phyloP scores from a whole-genome alignment of 140 eudicot species.

The Flaveria floridana region DNA sequence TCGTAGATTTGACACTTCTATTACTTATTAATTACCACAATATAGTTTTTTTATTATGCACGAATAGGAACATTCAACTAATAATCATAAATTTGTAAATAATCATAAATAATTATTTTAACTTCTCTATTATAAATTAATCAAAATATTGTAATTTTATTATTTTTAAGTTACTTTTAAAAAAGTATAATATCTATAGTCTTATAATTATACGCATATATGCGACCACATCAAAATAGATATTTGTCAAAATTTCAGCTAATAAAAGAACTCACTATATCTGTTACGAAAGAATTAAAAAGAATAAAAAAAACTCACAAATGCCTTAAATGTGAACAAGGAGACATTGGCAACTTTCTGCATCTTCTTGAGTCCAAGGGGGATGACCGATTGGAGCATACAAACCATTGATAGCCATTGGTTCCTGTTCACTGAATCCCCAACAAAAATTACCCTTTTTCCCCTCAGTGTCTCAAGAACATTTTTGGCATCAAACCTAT shows the following conservation, averaged over 20 bases:
- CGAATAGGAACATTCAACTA: too few species aligned
- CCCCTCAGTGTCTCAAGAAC: constrained; percentile 68
- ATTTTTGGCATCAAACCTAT: constrained; percentile 75
- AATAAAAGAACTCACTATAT: neutral
- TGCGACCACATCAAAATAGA: too few species aligned
- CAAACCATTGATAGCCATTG: constrained; percentile 97
- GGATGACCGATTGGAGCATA: constrained; percentile 54
- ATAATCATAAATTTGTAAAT: too few species aligned
- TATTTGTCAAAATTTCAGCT: neutral
- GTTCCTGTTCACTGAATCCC: constrained; percentile 81
- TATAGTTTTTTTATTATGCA: too few species aligned
- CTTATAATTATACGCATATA: too few species aligned
- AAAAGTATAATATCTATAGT: too few species aligned
- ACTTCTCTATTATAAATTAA: too few species aligned
- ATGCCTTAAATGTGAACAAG: constrained; percentile 53
- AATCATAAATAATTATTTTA: too few species aligned
- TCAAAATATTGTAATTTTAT: too few species aligned
- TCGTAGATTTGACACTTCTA: too few species aligned
- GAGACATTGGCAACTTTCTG: constrained; percentile 55
- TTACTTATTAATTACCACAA: too few species aligned
- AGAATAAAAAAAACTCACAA: constrained; percentile 28
- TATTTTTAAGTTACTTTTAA: too few species aligned
- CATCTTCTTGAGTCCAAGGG: constrained; percentile 48
- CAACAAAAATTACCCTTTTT: constrained; percentile 69
- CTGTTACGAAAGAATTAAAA: neutral